Base-by-base conservation (phyloP, 345 rosid genomes). In the Gossypioides kirkii region DNA sequence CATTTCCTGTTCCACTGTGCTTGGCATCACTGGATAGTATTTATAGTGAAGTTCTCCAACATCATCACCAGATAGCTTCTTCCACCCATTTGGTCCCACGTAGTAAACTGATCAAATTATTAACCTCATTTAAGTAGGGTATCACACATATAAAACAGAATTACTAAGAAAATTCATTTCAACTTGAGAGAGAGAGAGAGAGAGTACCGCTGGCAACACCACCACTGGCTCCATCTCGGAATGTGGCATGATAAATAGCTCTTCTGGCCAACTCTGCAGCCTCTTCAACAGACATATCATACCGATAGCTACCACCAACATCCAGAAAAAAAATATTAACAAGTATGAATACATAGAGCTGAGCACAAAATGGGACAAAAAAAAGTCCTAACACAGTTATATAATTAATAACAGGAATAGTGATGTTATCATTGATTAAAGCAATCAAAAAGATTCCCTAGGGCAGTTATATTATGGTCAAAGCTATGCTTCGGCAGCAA, bases 151-250 rank as follows among this genome's bases (percentile, higher is more conserved):
- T 46, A 61, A 13, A 61, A 18, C 32, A 26, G 12, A 38, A 26
- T 28, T 42, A 54, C 14, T 7, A 63, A 36, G 63, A 67, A 6
- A 25, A 9, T 32, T 26, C 36, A 25, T 58, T 17, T n/a, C 3
- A 2, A 52, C 22, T 52, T 32, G 38, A 32, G 50, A 59, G 13
- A 55, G 36, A 13, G 70, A 41, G 55, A 59, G 32, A 20, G 54
- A 67, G 55, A 61, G 56, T 88, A 96, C 98, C 98, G 80, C 99
- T 96, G 50, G 96, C 99, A 54, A 96, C 98, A 73, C 99, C 99
- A 81, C 99, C 99, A 84, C 99, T 96, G 78, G 99, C 98, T 62
- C 93, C 99, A 80, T 96, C 99, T 26, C 99, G 88, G 86, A 91
- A 96, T 49, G 99, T 95, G 10, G 99, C 99, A 77, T 93, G 99